Percentiles rank a stretch among this genome's conserved stretches.
Evolutionary conservation across 148 eudicot species (phyloP).

Genomic region (Rhododendron kiyosumense): DNA sequence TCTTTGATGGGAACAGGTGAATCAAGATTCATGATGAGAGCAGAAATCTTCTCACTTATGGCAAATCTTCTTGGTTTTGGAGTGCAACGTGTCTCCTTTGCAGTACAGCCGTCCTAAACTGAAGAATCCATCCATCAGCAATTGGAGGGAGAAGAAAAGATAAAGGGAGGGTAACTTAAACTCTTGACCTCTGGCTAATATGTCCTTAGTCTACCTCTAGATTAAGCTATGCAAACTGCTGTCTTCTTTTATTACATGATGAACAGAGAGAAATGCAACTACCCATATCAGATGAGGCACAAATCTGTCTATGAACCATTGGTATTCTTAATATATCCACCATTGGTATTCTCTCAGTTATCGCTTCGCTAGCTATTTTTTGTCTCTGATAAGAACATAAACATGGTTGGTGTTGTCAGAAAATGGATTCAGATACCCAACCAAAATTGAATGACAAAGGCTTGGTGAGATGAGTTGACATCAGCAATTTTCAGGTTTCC

Average conservation of each 20-base stretch:
- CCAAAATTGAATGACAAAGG: not conserved
- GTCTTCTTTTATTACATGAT: not conserved
- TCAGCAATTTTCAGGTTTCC: not conserved
- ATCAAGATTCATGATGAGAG: conserved; percentile 36
- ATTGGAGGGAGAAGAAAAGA: not conserved
- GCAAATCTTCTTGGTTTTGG: not conserved
- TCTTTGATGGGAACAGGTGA: conserved; percentile 20
- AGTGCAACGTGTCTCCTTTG: not conserved
- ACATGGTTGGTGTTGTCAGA: not conserved
- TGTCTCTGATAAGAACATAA: not conserved
- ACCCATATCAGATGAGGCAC: not conserved
- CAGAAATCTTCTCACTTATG: conserved; percentile 2
- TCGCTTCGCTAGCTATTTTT: not conserved
- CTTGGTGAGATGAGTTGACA: not conserved
- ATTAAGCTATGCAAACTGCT: not conserved
- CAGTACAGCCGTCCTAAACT: not conserved
- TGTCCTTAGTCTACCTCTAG: not conserved
- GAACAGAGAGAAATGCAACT: not conserved
- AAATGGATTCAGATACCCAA: not conserved
- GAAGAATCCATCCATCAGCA: conserved; percentile 2
- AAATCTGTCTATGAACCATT: not conserved
- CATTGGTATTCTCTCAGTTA: not conserved
- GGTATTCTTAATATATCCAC: not conserved
- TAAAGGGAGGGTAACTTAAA: not conserved
- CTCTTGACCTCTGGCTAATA: not conserved